phyloP scores from a whole-genome alignment of 805 yeast species.

The Cyberlindnera euphorbiae region DNA sequence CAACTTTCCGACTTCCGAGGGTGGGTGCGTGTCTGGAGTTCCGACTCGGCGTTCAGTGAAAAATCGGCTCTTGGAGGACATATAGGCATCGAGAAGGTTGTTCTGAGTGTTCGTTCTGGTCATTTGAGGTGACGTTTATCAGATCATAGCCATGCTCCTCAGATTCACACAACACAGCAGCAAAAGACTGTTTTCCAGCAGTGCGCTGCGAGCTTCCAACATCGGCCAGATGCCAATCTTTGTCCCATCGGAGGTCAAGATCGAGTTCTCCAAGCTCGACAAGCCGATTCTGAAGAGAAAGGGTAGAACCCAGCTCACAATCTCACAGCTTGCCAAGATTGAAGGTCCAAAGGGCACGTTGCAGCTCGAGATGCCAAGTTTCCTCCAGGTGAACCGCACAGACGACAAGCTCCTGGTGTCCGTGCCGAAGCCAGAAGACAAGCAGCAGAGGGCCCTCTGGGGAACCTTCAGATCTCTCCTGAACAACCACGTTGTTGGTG shows the following conservation, averaged over 20 bases:
- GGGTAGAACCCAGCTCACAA: slow-evolving; percentile 53
- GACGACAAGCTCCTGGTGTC: slow-evolving; percentile 43
- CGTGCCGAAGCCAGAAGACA: slow-evolving; percentile 52
- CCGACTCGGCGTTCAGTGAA: slow-evolving; percentile 1
- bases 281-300: slow-evolving; percentile 58
- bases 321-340: slow-evolving; percentile 56
- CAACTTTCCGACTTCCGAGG: neutral
- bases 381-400: slow-evolving; percentile 44
- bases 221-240: slow-evolving; percentile 79
- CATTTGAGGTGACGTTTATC: neutral
- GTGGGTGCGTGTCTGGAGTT: neutral
- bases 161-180: slow-evolving; percentile 6
- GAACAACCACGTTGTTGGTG: slow-evolving; percentile 78
- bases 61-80: neutral
- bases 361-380: slow-evolving; percentile 64
- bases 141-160: slow-evolving; percentile 3
- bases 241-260: slow-evolving; percentile 55
- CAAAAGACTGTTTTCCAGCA: slow-evolving; percentile 32
- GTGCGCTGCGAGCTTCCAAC: slow-evolving; percentile 43
- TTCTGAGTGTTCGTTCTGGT: no score
- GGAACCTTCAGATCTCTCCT: slow-evolving; percentile 84
- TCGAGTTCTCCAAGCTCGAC: slow-evolving; percentile 43
- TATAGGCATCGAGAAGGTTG: no score
- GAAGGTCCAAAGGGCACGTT: slow-evolving; percentile 77
- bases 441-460: slow-evolving; percentile 85